phyloP scores from a whole-genome alignment of 805 yeast species.

The Wilhelminamyces savonicus region DNA sequence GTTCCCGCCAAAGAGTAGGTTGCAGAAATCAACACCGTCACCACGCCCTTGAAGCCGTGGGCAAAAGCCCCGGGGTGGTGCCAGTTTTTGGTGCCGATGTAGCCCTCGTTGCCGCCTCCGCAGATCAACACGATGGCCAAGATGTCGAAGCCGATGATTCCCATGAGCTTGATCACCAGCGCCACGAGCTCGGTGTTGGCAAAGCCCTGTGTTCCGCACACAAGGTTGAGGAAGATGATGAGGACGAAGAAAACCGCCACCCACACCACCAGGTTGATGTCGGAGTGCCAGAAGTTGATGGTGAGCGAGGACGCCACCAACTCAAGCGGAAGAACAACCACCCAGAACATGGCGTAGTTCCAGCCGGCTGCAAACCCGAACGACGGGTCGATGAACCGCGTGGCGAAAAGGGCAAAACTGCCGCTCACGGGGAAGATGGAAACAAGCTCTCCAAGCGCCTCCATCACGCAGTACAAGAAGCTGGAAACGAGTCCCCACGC shows the following conservation, averaged over 20 bases:
- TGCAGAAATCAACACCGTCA: conserved; percentile 33
- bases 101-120: conserved; percentile 34
- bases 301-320: conserved; percentile 37
- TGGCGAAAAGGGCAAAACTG: conserved; percentile 35
- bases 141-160: conserved; percentile 35
- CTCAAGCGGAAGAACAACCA: conserved; percentile 37
- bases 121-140: conserved; percentile 33
- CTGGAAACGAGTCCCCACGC: conserved; percentile 36
- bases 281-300: conserved; percentile 33
- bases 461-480: conserved; percentile 38
- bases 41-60: conserved; percentile 30
- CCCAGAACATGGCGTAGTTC: conserved; percentile 40
- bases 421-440: conserved; percentile 34
- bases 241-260: conserved; percentile 33
- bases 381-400: conserved; percentile 36
- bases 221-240: conserved; percentile 26
- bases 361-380: conserved; percentile 42
- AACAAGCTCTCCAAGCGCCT: conserved; percentile 34
- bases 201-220: conserved; percentile 29
- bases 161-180: conserved; percentile 29
- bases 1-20: conserved; percentile 40
- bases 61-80: conserved; percentile 31
- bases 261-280: conserved; percentile 37
- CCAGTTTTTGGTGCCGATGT: conserved; percentile 33
- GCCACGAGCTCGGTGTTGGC: conserved; percentile 33